phyloP scores from a whole-genome alignment of 495 filamentous ascomycete species.

The Hypomontagnella monticulosa region DNA sequence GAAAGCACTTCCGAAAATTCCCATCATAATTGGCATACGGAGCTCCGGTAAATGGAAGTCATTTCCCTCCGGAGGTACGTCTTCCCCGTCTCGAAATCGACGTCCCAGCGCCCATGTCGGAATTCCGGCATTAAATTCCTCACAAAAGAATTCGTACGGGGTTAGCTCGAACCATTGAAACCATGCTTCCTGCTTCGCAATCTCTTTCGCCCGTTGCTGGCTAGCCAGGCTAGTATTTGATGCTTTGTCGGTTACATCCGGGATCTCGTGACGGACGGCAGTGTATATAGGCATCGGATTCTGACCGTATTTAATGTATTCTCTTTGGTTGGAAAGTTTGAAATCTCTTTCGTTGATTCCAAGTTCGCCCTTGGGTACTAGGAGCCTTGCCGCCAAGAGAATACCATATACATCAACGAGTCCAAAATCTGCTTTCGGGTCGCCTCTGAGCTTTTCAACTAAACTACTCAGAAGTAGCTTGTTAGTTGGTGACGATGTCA shows the following conservation, averaged over 20 bases:
- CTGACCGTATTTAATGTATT: slow-evolving; percentile 75
- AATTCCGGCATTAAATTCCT: slow-evolving; percentile 87
- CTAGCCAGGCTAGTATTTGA: slow-evolving; percentile 55
- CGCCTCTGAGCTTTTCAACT: slow-evolving; percentile 88
- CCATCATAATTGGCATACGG: slow-evolving; percentile 82
- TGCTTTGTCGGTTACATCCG: slow-evolving; percentile 60
- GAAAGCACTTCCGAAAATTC: slow-evolving; percentile 94
- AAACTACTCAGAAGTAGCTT: slow-evolving; percentile 88
- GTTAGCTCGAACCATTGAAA: slow-evolving; percentile 99
- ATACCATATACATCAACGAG: slow-evolving; percentile 93
- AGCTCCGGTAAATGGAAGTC: slow-evolving; percentile 79
- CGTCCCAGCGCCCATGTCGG: slow-evolving; percentile 93
- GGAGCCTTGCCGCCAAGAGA: slow-evolving; percentile 79
- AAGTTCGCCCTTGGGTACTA: slow-evolving; percentile 87
- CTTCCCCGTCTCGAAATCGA: slow-evolving; percentile 76
- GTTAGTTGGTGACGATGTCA: slow-evolving; percentile 86
- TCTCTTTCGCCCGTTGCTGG: slow-evolving; percentile 64
- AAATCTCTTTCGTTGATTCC: slow-evolving; percentile 78
- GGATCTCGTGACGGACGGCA: slow-evolving; percentile 96
- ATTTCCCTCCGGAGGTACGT: slow-evolving; percentile 59
- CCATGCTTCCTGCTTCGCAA: slow-evolving; percentile 80
- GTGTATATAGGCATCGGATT: slow-evolving; percentile 94
- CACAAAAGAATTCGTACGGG: slow-evolving; percentile 95
- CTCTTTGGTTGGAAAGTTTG: slow-evolving; percentile 85
- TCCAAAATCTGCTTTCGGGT: slow-evolving; percentile 82